These are phyloP conservation scores for Punctularia strigosozonata DNA, from an alignment of 768 basidiomycete species.

Conservation along the genomic window DNA sequence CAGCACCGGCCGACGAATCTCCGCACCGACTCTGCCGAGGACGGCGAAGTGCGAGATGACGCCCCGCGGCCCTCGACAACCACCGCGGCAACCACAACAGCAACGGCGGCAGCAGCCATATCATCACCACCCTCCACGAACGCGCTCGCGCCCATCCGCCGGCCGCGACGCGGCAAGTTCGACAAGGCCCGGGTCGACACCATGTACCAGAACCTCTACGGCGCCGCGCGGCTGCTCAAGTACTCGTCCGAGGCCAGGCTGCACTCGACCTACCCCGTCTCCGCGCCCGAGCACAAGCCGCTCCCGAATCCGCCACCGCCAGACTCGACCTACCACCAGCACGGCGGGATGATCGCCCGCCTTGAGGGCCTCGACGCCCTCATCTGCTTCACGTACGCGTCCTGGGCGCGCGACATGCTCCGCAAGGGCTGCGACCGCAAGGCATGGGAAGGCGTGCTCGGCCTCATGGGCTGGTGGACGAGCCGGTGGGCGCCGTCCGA, in stretches of 20 bases:
- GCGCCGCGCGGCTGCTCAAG: slow-evolving; percentile 63
- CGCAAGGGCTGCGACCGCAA: slow-evolving; percentile 42
- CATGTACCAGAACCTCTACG: slow-evolving; percentile 60
- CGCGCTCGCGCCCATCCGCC: slow-evolving; percentile 42
- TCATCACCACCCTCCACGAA: slow-evolving; percentile 5
- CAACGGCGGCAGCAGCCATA: slow-evolving; percentile 20
- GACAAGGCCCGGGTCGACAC: slow-evolving; percentile 36
- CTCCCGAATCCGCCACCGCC: slow-evolving; percentile 51
- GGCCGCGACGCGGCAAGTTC: slow-evolving; percentile 45
- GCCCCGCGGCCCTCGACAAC: slow-evolving; percentile 5
- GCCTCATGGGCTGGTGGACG: slow-evolving; percentile 63
- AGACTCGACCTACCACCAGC: slow-evolving; percentile 62
- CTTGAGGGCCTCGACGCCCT: slow-evolving; percentile 75
- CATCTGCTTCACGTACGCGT: slow-evolving; percentile 71
- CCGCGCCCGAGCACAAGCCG: slow-evolving; percentile 53
- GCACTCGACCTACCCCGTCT: slow-evolving; percentile 58
- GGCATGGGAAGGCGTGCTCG: slow-evolving; percentile 59
- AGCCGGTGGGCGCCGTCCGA: slow-evolving; percentile 46
- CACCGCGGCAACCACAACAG: slow-evolving; percentile 10
- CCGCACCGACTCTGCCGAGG: slow-evolving; percentile 31
- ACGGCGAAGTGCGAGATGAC: slow-evolving; percentile 36
- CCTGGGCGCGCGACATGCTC: slow-evolving; percentile 68
- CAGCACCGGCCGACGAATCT: slow-evolving; percentile 13
- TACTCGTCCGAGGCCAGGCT: slow-evolving; percentile 76
- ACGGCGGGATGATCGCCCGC: slow-evolving; percentile 63